Conservation (phyloP, 78 protist species). For the Speleostelium caveatum region DNA sequence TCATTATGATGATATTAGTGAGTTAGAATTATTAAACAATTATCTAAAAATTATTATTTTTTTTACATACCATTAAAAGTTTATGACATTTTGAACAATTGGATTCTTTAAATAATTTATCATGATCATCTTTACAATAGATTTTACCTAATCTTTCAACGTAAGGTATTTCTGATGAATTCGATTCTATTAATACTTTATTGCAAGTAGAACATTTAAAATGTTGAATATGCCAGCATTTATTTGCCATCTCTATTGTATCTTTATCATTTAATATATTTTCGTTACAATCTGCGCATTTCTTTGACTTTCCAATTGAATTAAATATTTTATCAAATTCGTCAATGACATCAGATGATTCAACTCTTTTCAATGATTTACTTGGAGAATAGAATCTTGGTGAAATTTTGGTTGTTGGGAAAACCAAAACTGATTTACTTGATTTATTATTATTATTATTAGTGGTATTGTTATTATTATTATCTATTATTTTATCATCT, state of each 20-base stretch:
- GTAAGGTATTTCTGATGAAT: neutral
- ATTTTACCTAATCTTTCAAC: slow-evolving; percentile 36
- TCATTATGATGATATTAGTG: neutral
- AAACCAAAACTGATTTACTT: too few species aligned
- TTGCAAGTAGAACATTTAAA: slow-evolving; percentile 18
- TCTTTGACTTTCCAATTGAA: neutral
- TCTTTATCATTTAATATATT: slow-evolving; percentile 1
- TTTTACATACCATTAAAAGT: slow-evolving; percentile 36
- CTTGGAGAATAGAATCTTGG: slow-evolving; percentile 51
- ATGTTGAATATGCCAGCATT: slow-evolving; percentile 47
- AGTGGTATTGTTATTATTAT: neutral
- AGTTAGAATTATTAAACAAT: neutral
- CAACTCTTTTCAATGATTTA: slow-evolving; percentile 23
- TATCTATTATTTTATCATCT: neutral
- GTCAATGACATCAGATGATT: slow-evolving; percentile 35
- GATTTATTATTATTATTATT: too few species aligned
- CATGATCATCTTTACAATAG: slow-evolving; percentile 65
- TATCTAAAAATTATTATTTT: neutral
- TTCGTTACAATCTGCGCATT: slow-evolving; percentile 40
- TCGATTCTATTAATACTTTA: slow-evolving; percentile 1
- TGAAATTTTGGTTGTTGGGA: slow-evolving; percentile 16
- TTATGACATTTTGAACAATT: slow-evolving; percentile 39
- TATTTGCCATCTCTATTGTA: neutral
- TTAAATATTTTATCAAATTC: slow-evolving; percentile 63
- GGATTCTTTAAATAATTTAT: slow-evolving; percentile 27